Base-by-base conservation (phyloP, 495 filamentous ascomycete species). In the Durotheca rogersii region DNA sequence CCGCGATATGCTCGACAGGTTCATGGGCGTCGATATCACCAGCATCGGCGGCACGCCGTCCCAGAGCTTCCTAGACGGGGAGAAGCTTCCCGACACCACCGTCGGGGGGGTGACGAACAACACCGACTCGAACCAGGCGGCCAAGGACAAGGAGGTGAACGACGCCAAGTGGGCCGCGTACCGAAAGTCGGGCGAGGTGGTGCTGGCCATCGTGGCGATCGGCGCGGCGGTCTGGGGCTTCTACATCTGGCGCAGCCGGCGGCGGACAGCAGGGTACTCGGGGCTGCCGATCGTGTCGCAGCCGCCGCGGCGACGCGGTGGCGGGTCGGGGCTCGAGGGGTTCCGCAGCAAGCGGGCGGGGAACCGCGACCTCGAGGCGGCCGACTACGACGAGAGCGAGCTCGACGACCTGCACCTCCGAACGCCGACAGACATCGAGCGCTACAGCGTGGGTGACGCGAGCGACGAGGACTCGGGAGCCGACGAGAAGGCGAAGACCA, bases 1-100 rank as follows among this genome's bases (percentile, higher is more conserved):
- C 6, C 82, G 93, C 36, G 93, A 97, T 65, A 98, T 98, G 94
- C 82, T 96, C 7, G 93, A 97, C 67, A 86, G 93, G 12, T 96
- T 97, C 68, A 89, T 96, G 76, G 82, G 82, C 23, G 90, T 98
- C 16, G 89, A 98, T 64, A 96, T 97, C 52, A 85, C 80, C 53
- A 86, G 81, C 65, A 96, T 97, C 46, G 93, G 93, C 47, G 92
- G 92, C 30, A 65, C 68, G 31, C 93, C 93, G 0, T 79, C 89
- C 0, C 89, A 97, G 66, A 89, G 84, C 10, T 79, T 83, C 35
- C 88, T 98, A 50, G 92, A 95, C 60, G 93, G 93, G 12, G 89
- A 95, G 65, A 93, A 95, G 57, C 85, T 85, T 3, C 81, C 82
- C 19, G 81, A 91, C 57, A 92, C 88, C 1, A 87, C 86, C 10